Evolutionary conservation across 805 yeast genomes (phyloP).

Genomic region (Cyberlindnera saturnus): DNA sequence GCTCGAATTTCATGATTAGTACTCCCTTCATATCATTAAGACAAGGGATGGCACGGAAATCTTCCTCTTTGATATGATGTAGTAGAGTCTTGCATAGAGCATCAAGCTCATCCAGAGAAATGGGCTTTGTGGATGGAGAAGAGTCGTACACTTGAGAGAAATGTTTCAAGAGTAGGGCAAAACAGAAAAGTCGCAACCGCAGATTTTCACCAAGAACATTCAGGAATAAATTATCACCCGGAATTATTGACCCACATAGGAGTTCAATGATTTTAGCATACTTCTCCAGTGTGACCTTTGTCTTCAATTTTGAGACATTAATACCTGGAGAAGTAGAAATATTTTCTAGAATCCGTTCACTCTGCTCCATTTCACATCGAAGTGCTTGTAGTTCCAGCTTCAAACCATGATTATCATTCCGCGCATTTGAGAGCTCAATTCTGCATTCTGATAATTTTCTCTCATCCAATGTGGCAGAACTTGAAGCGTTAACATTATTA

Average conservation of each 20-base stretch:
- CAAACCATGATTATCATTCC: constrained; percentile 2
- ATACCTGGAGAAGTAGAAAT: neutral
- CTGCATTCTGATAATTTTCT: constrained; percentile 5
- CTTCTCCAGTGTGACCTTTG: neutral
- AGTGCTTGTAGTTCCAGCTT: neutral
- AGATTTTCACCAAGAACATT: constrained; percentile 1
- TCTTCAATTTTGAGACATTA: neutral
- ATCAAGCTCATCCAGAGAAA: constrained; percentile 1
- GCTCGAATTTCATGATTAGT: neutral
- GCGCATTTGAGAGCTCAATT: neutral
- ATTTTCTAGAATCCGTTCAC: neutral
- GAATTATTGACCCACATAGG: neutral
- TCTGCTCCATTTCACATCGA: neutral
- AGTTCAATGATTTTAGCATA: neutral
- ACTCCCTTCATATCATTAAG: neutral
- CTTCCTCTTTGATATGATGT: constrained; percentile 11
- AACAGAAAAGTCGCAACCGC: constrained; percentile 1
- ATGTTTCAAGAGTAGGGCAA: constrained; percentile 2
- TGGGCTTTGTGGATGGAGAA: neutral
- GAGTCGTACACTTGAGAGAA: neutral
- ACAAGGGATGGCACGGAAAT: constrained; percentile 4
- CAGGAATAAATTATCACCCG: constrained; percentile 4
- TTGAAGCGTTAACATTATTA: neutral
- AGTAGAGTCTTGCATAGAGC: constrained; percentile 1
- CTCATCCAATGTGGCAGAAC: neutral